These are phyloP conservation scores for Mycena indigotica DNA, from an alignment of 768 basidiomycete genomes.

Conservation along the genomic window DNA sequence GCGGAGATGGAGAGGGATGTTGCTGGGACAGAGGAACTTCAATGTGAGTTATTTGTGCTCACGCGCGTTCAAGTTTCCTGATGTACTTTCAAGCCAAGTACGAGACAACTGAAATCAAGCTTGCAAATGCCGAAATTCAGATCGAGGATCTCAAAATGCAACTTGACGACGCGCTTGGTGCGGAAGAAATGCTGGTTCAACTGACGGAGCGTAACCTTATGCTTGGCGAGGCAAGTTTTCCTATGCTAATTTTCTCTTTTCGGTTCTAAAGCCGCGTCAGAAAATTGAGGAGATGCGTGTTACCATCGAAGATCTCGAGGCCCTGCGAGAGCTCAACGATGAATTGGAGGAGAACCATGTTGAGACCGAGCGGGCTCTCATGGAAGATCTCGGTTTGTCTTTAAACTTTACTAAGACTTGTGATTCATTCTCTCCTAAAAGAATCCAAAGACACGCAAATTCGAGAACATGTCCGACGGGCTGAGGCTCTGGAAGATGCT, in stretches of 20 bases:
- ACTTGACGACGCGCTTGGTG: slow-evolving; percentile 91
- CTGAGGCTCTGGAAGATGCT: slow-evolving; percentile 71
- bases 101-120: slow-evolving; percentile 75
- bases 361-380: slow-evolving; percentile 88
- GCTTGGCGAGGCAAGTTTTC: slow-evolving; percentile 73
- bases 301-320: slow-evolving; percentile 94
- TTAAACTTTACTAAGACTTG: background rate
- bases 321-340: slow-evolving; percentile 93
- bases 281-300: slow-evolving; percentile 98
- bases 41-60: slow-evolving; percentile 48
- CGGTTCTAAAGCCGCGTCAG: slow-evolving; percentile 38
- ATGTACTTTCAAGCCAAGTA: slow-evolving; percentile 61
- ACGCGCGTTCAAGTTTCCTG: slow-evolving; percentile 1
- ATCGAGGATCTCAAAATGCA: slow-evolving; percentile 93
- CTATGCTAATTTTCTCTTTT: background rate
- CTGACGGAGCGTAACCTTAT: slow-evolving; percentile 92
- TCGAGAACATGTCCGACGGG: slow-evolving; percentile 65
- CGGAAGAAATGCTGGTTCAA: slow-evolving; percentile 95
- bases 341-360: slow-evolving; percentile 96
- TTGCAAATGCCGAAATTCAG: slow-evolving; percentile 86
- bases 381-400: slow-evolving; percentile 81
- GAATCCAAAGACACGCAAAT: slow-evolving; percentile 72
- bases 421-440: slow-evolving; percentile 31
- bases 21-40: slow-evolving; percentile 73
- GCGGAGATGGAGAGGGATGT: slow-evolving; percentile 90